Percentiles rank a stretch among this genome's conserved stretches.
These are phyloP conservation scores for Coemansia furcata DNA, from an alignment of 192 early-diverging fungal genomes.

Conservation along the genomic window DNA sequence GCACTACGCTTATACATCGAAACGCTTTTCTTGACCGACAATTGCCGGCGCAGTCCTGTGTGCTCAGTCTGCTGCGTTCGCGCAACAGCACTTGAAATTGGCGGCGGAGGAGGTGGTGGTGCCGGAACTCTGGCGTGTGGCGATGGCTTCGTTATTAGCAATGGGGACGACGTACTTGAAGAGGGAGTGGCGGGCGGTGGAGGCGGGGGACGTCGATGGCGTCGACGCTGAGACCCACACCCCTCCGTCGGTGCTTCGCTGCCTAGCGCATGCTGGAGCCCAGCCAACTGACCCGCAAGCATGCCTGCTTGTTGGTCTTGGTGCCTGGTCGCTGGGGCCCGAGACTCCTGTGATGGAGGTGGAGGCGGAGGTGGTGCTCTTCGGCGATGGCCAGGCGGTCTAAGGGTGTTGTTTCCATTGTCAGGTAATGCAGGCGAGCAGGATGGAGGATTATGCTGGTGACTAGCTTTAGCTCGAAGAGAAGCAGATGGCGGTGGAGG, in stretches of 20 bases:
- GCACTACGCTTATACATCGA: slow-evolving; percentile 38
- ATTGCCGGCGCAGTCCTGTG: slow-evolving; percentile 43
- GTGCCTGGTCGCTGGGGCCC: background rate
- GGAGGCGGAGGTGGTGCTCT: slow-evolving; percentile 36
- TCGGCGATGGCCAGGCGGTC: slow-evolving; percentile 15
- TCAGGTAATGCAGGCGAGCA: background rate
- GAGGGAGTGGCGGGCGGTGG: slow-evolving; percentile 27
- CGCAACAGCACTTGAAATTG: slow-evolving; percentile 6
- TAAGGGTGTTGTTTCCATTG: background rate
- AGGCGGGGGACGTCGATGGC: slow-evolving; percentile 4
- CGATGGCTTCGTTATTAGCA: background rate
- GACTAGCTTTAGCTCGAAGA: background rate
- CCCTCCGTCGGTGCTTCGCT: background rate
- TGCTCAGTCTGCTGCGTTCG: slow-evolving; percentile 17
- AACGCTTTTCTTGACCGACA: slow-evolving; percentile 50
- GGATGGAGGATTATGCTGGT: background rate
- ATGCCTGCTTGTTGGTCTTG: background rate
- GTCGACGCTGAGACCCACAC: background rate
- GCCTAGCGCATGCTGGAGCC: background rate
- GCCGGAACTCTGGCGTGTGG: slow-evolving; percentile 14
- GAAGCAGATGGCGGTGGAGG: slow-evolving; percentile 18
- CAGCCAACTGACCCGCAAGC: background rate
- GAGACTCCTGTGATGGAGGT: background rate
- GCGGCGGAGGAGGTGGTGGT: slow-evolving; percentile 16
- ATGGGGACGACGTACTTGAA: background rate